Evolutionary conservation across 139 green algal species (phyloP).

Genomic region (Nannochloris sp.): DNA sequence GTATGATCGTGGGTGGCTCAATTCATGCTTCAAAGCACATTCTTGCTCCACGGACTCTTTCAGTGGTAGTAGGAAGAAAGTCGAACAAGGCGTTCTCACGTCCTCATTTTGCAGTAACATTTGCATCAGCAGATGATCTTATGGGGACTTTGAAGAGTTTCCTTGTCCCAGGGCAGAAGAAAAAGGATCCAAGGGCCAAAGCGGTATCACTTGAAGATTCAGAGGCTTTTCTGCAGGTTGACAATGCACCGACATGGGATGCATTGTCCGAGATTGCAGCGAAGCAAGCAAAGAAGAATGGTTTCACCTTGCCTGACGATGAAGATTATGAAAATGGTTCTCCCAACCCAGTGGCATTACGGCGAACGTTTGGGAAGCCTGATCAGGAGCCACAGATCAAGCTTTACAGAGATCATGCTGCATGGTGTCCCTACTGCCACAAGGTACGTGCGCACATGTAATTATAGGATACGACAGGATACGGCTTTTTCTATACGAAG

Average conservation of each 20-base stretch:
- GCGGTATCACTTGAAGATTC: background rate
- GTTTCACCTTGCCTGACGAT: background rate
- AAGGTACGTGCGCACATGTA: no score
- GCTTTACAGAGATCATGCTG: conserved; percentile 62
- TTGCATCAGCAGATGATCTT: background rate
- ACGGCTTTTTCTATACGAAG: no score
- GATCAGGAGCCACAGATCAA: conserved; percentile 32
- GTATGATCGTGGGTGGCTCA: no score
- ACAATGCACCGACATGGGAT: conserved; percentile 59
- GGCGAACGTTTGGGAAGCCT: conserved; percentile 61
- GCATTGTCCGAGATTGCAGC: conserved; percentile 42
- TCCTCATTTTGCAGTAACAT: background rate
- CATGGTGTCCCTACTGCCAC: conserved; percentile 65
- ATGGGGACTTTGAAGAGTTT: background rate
- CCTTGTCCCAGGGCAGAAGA: background rate
- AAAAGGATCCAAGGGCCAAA: background rate
- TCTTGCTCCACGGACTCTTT: background rate
- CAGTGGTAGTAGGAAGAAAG: background rate
- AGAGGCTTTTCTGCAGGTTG: conserved; percentile 29
- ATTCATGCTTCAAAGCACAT: no score
- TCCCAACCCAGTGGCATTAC: conserved; percentile 47
- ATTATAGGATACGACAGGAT: no score
- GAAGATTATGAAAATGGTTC: conserved; percentile 40
- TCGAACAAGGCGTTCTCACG: no score
- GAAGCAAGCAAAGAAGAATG: conserved; percentile 14